Base-by-base conservation (phyloP, 441 rosid genomes). In the Arabidopsis lyrata region DNA sequence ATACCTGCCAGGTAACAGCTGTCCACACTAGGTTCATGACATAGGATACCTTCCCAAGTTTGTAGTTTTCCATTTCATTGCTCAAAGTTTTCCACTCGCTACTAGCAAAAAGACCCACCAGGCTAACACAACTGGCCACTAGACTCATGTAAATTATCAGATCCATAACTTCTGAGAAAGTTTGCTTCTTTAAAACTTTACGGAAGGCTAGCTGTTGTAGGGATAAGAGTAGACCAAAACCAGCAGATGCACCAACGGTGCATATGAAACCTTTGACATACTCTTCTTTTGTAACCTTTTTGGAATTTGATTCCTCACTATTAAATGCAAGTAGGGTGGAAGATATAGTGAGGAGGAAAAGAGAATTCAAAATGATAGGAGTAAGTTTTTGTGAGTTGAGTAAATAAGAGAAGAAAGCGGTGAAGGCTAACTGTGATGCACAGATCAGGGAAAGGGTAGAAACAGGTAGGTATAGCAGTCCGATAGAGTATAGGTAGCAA, bases 341-440 rank as follows among this genome's bases (percentile, higher is more conserved):
- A 5, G 78, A 74, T 6, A 74, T 42, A 57, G 82, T 82, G 18
- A 87, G 84, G 39, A 87, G 86, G 9, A 85, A 63, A 13, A 87
- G 68, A 8, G 89, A 85, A 77, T 84, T 87, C 64, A 83, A 16
- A 50, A 84, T 80, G 52, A 70, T 68, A 55, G 86, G 79, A 49
- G 91, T 87, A 65, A 87, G 73, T 57, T 83, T 87, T 59, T 81
- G 85, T 18, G 80, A 68, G 57, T 84, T 84, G 24, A 85, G 55
- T 81, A 85, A 85, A 74, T 76, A 81, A 2, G 89, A 81, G 72
- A 87, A 81, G 45, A 81, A 32, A 16, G 89, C 85, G 32, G 80
- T 87, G 72, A 87, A 87, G 48, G 84, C 89, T 76, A 87, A 61
- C 15, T 83, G 86, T 53, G 89, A 82, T 41, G 84, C 82, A 56